These are phyloP conservation scores for Aspergillus brunneoviolaceus DNA, from an alignment of 2,329 filamentous ascomycete species.

Conservation along the genomic window DNA sequence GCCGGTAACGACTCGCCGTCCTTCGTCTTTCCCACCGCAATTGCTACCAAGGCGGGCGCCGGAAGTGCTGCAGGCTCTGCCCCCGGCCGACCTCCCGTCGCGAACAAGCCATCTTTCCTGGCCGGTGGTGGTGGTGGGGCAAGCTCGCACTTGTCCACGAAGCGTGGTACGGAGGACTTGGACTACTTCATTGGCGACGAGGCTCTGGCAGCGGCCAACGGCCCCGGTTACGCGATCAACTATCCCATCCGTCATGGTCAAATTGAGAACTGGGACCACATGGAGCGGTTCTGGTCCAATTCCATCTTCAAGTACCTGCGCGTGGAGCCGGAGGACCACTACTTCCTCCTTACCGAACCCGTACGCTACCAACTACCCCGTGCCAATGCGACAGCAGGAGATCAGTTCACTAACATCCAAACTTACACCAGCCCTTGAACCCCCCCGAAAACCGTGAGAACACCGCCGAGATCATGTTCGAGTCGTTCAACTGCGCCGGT, in stretches of 20 bases:
- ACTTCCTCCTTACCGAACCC: constrained; percentile 96
- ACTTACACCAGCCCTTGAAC: constrained; percentile 72
- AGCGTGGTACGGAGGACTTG: constrained; percentile 94
- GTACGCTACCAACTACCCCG: constrained; percentile 53
- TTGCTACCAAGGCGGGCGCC: constrained; percentile 83
- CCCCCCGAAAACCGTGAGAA: constrained; percentile 98
- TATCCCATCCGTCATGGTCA: constrained; percentile 98
- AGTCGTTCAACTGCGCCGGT: constrained; percentile 98
- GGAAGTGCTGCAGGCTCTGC: constrained; percentile 70
- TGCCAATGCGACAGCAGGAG: background rate
- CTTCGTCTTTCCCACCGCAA: constrained; percentile 98
- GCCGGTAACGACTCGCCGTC: constrained; percentile 98
- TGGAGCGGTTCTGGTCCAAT: constrained; percentile 99
- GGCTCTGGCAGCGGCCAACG: constrained; percentile 77
- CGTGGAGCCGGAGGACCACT: constrained; percentile 97
- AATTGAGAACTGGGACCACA: constrained; percentile 99
- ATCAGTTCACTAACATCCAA: background rate
- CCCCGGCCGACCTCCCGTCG: constrained; percentile 84
- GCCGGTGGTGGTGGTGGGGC: constrained; percentile 86
- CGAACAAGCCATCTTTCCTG: constrained; percentile 92
- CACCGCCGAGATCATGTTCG: constrained; percentile 99
- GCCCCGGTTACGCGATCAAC: constrained; percentile 92
- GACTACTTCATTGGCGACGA: constrained; percentile 99
- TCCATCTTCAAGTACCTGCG: constrained; percentile 99
- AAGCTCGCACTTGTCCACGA: constrained; percentile 77